Percentiles rank a stretch among this genome's conserved stretches.
Evolutionary conservation across 306 rosid species (phyloP).

Genomic region (Dalbergia oliveri): DNA sequence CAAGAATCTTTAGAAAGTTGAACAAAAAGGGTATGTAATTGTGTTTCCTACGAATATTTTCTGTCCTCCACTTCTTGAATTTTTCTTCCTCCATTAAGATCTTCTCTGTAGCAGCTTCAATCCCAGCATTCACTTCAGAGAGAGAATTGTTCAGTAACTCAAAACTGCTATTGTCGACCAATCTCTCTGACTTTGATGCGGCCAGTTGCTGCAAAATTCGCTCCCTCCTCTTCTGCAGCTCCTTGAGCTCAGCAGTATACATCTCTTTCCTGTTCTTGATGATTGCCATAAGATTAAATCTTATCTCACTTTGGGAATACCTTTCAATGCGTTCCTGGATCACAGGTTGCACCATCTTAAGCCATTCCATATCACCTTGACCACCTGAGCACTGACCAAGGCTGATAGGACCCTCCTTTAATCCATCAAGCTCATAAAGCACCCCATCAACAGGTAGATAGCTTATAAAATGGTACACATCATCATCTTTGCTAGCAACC

Average conservation of each 20-base stretch:
- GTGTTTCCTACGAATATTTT: constrained; percentile 93
- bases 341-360: constrained; percentile 87
- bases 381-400: constrained; percentile 93
- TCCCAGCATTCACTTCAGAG: constrained; percentile 89
- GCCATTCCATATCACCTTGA: constrained; percentile 91
- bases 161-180: constrained; percentile 58
- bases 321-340: constrained; percentile 95
- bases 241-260: constrained; percentile 90
- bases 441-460: constrained; percentile 93
- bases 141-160: constrained; percentile 89
- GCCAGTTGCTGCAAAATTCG: constrained; percentile 91
- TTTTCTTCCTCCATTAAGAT: constrained; percentile 96
- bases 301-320: constrained; percentile 88
- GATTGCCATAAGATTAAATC: constrained; percentile 92
- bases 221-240: constrained; percentile 97
- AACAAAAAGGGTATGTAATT: constrained; percentile 97
- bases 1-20: constrained; percentile 93
- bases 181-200: constrained; percentile 70
- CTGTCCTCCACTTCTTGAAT: constrained; percentile 92
- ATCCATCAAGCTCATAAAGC: constrained; percentile 95
- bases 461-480: constrained; percentile 96
- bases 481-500: constrained; percentile 86
- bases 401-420: constrained; percentile 97
- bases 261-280: constrained; percentile 93
- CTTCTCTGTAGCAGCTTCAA: constrained; percentile 88